Evolutionary conservation across 148 eudicot species (phyloP), one percentile per base, ranked within the genome.

Genomic region (Hydrangea macrophylla): DNA sequence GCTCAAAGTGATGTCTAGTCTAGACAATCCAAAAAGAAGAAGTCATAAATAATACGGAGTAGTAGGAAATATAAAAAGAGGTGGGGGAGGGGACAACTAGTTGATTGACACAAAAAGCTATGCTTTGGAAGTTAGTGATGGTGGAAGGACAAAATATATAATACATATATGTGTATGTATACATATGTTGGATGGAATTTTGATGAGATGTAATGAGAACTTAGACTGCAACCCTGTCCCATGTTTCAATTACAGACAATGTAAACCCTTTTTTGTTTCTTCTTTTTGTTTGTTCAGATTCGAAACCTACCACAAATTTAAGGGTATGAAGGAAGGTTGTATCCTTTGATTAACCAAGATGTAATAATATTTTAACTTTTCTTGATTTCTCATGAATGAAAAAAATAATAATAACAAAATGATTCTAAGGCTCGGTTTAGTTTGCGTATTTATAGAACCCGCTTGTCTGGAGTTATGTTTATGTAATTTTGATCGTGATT

Each of bases 1-100:
- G 65, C 62, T 82, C 83, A 24, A 79, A 76, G 55, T 82, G 63
- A 76, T 68, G 58, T 6, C 27, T 39, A 48, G 39, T 35, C 4
- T 4, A 9, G 5, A 53, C 18, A 27, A 36, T 9, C 33, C 13
- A 20, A 22, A 8, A 23, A 24, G 59, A 53, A 7, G 42, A 22
- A 51, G 30, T 31, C 35, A n/a, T n/a, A 32, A 20, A 51, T 10
- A 51, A 51, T 39, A 1, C 27, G 35, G 17, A 15, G 18, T 17
- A 33, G 22, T 26, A 3, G 9, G 40, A 48, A n/a, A 51, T 8
- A 54, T 2, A 24, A 10, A 35, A 26, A 32, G 12, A 42, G 20
- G 8, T 44, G 13, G 20, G 15, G 9, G 60, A 5, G 58, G n/a
- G 28, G 33, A 53, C 39, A n/a, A n/a, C 8, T 35, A 4, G 8